phyloP scores from a whole-genome alignment of 148 eudicot genomes.

The Pouteria glomerata region DNA sequence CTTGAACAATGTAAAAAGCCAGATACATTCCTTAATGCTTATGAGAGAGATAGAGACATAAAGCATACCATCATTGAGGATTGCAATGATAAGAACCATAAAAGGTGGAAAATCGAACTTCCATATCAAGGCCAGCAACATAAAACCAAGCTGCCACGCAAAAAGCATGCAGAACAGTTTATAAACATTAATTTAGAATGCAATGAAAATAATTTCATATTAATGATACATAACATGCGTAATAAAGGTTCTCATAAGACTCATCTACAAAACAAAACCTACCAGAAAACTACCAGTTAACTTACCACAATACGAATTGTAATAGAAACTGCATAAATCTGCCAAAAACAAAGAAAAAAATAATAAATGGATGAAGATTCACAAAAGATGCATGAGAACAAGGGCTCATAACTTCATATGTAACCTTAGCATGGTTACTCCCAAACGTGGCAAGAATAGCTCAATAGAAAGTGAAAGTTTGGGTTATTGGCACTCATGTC shows the following conservation, averaged over 20 bases:
- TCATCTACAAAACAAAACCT: too few relatives aligned
- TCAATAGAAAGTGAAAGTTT: neutral
- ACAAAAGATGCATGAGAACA: neutral
- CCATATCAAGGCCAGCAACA: conserved; percentile 94
- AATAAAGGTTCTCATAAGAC: too few relatives aligned
- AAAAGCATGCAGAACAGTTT: neutral
- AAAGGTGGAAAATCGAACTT: conserved; percentile 94
- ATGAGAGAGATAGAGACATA: conserved; percentile 5
- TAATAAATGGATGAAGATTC: neutral
- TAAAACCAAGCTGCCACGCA: conserved; percentile 80
- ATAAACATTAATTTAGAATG: neutral
- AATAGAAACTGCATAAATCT: conserved; percentile 98
- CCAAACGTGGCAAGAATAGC: neutral
- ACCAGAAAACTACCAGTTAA: conserved; percentile 5
- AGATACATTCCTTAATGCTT: neutral
- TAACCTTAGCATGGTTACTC: neutral
- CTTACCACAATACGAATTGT: conserved; percentile 99
- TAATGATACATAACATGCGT: neutral
- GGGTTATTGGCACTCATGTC: neutral
- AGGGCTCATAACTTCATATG: neutral
- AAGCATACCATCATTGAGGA: conserved; percentile 84
- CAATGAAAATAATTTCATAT: neutral
- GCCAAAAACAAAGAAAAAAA: conserved; percentile 20
- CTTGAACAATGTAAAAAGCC: neutral
- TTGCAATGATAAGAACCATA: conserved; percentile 98